Conservation (phyloP, 148 eudicot genomes). For the Heliosperma pusillum region DNA sequence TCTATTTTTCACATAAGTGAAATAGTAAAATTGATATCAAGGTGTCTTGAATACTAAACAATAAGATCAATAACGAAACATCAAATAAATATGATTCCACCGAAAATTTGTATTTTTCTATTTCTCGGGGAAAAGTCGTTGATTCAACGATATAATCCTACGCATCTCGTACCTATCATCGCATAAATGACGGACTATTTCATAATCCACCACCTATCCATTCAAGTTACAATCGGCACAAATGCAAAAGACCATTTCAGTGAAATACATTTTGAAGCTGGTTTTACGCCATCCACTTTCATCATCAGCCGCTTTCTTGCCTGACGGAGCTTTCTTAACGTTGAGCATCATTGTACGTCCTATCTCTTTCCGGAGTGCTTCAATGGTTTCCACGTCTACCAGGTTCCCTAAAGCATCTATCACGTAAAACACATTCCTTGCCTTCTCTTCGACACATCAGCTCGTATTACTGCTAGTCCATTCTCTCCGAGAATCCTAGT, state of each 20-base stretch:
- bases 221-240: slow-evolving; percentile 9
- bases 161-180: too few relatives aligned
- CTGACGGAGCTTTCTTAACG: slow-evolving; percentile 57
- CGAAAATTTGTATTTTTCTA: too few relatives aligned
- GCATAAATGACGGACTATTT: not conserved
- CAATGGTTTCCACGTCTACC: slow-evolving; percentile 56
- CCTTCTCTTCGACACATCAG: slow-evolving; percentile 65
- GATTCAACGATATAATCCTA: too few relatives aligned
- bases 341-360: slow-evolving; percentile 69
- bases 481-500: slow-evolving; percentile 62
- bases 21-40: too few relatives aligned
- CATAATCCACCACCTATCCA: not conserved
- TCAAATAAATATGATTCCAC: too few relatives aligned
- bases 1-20: too few relatives aligned
- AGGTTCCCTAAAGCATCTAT: slow-evolving; percentile 70
- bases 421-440: slow-evolving; percentile 61
- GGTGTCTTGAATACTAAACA: too few relatives aligned
- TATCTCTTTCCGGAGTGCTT: slow-evolving; percentile 53
- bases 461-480: slow-evolving; percentile 64
- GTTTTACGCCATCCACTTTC: slow-evolving; percentile 59
- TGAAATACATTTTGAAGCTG: slow-evolving; percentile 33
- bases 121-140: too few relatives aligned
- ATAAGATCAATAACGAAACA: too few relatives aligned
- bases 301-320: slow-evolving; percentile 33
- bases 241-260: slow-evolving; percentile 10